Evolutionary conservation across 495 filamentous ascomycete genomes (phyloP).

Genomic region (Penicillium taxi): DNA sequence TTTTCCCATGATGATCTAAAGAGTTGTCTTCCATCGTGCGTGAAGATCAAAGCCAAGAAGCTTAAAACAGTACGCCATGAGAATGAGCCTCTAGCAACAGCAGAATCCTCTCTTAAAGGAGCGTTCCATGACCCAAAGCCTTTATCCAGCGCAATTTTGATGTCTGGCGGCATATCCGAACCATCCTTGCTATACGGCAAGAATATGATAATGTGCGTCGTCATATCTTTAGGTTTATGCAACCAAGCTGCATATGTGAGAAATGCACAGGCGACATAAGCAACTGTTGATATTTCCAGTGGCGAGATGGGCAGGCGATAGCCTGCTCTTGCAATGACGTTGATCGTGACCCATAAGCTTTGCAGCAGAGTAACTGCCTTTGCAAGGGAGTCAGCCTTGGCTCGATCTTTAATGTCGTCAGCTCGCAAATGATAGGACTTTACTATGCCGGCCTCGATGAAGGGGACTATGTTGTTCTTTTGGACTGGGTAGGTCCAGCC

Average conservation of each 20-base stretch:
- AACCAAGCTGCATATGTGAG: conserved; percentile 5
- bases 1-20: too few relatives aligned
- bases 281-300: conserved; percentile 1
- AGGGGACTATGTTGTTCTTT: neutral
- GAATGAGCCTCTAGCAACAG: too few relatives aligned
- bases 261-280: neutral
- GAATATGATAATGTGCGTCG: conserved; percentile 5
- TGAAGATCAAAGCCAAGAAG: too few relatives aligned
- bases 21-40: too few relatives aligned
- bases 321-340: conserved; percentile 6
- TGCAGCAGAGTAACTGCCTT: conserved; percentile 11
- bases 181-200: conserved; percentile 2
- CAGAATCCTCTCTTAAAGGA: too few relatives aligned
- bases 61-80: too few relatives aligned
- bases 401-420: conserved; percentile 9
- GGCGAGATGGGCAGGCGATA: conserved; percentile 5
- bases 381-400: conserved; percentile 12
- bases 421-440: conserved; percentile 1
- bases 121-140: neutral
- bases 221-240: conserved; percentile 11
- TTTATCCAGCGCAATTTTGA: conserved; percentile 1
- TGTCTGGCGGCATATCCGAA: neutral
- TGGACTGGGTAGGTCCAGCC: conserved; percentile 7
- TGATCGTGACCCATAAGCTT: conserved; percentile 3
- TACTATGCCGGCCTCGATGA: conserved; percentile 8